Evolutionary conservation across 164 flowering plant species (phyloP), one percentile per base, ranked within the genome.

Genomic region (Kalanchoe fedtschenkoi): DNA sequence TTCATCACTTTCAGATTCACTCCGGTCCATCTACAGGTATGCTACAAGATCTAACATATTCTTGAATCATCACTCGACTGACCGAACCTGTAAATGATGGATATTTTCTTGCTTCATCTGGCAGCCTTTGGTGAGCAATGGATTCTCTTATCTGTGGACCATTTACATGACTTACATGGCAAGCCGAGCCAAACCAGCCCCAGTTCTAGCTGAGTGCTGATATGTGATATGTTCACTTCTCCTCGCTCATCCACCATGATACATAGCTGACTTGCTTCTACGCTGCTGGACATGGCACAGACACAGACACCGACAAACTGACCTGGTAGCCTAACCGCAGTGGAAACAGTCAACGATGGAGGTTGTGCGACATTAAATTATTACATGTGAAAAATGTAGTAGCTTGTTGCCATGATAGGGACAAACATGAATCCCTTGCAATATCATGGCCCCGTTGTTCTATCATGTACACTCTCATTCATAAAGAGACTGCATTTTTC

Each of bases 1-100:
- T 85, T 87, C 60, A 43, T 87, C 56, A 85, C 87, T 5, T 87
- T 77, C 69, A 87, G 70, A 71, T 77, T 78, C 65, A 53, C 76
- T 34, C 91, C 95, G 13, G 87, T 87, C 63, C 84, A 71, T 46
- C 64, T 88, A 60, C 91, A 88, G 87, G 96, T 86, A 70, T 33
- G 39, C 13, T n/a, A 29, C n/a, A 24, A n/a, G n/a, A n/a, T n/a
- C n/a, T n/a, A n/a, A n/a, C n/a, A n/a, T n/a, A n/a, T n/a, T n/a
- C n/a, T n/a, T n/a, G n/a, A n/a, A n/a, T n/a, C n/a, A n/a, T n/a
- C n/a, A n/a, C n/a, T n/a, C n/a, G n/a, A n/a, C n/a, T n/a, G n/a
- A n/a, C n/a, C n/a, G 56, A 58, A 58, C 41, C 34, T 11, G 28
- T 19, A 9, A 24, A 28, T 16, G 13, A 16, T 54, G 10, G 11